Evolutionary conservation across 2,329 filamentous ascomycete genomes (phyloP), one percentile per base, ranked within the genome.

Genomic region (Cryphonectria carpinicola): DNA sequence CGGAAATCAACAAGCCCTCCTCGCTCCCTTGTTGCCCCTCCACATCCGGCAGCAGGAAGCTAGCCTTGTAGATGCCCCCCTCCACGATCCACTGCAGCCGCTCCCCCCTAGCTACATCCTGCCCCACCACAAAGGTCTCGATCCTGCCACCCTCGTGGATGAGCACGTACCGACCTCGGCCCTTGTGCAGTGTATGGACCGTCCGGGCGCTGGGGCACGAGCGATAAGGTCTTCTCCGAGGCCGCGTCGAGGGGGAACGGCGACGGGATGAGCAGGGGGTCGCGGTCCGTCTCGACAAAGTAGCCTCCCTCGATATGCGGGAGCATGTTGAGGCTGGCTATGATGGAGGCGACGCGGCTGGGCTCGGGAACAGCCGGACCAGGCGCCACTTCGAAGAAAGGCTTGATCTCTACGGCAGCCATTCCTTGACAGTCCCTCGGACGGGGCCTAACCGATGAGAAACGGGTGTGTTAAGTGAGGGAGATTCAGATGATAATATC

Each of bases 61-160:
- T 90, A 14, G 86, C 87, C 80, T 92, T 93, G 77, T 86, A 93
- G 77, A 89, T 88, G 5, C 88, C 89, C 0, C 90, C 90, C 67
- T 91, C 88, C 10, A 93, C 90, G 71, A 91, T 82, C 90, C 90
- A 93, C 77, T 92, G 89, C 76, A 90, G 73, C 77, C 77, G 86
- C 81, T 93, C 90, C 0, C 89, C 90, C 0, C 76, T 79, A 4
- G 80, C 81, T 6, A 92, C 80, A 76, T 90, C 81, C 17, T 82
- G 82, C 0, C 90, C 90, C 1, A 92, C 90, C 4, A 89, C 78
- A 74, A 91, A 92, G 8, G 83, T 86, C 80, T 92, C 90, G n/a
- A 92, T 79, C 22, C 83, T 79, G 61, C 69, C 84, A 74, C 87
- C 84, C 11, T 85, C 84, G 73, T 92, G 88, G 43, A 93, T 86